phyloP scores from a whole-genome alignment of 2,329 filamentous ascomycete genomes.

The Coniosporium tulheliwenetii region DNA sequence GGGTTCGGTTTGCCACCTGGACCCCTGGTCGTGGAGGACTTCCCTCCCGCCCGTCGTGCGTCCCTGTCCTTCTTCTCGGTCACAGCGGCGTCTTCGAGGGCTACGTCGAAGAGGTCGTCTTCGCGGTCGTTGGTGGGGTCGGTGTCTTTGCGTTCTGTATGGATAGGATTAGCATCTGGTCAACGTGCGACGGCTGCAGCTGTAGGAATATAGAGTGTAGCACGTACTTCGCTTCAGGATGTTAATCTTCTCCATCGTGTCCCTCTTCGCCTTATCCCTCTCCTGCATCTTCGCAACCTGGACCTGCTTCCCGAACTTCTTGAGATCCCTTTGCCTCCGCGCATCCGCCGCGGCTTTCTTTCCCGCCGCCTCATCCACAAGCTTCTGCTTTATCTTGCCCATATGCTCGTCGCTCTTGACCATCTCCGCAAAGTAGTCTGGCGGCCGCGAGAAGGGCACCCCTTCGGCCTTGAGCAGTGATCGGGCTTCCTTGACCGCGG shows the following conservation, averaged over 20 bases:
- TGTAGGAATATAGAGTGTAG: not conserved
- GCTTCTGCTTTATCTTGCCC: slow-evolving; percentile 86
- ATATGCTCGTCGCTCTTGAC: slow-evolving; percentile 97
- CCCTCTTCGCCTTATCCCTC: slow-evolving; percentile 77
- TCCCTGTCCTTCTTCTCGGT: slow-evolving; percentile 28
- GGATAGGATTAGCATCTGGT: not conserved
- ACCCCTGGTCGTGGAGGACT: slow-evolving; percentile 18
- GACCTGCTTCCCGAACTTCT: slow-evolving; percentile 98
- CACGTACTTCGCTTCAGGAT: slow-evolving; percentile 75
- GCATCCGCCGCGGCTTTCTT: slow-evolving; percentile 92
- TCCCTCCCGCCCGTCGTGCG: slow-evolving; percentile 22
- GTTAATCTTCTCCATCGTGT: slow-evolving; percentile 92
- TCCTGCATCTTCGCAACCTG: slow-evolving; percentile 94
- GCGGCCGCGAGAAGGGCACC: slow-evolving; percentile 72
- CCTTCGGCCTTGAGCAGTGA: slow-evolving; percentile 65
- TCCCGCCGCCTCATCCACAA: slow-evolving; percentile 77
- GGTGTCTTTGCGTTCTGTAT: slow-evolving; percentile 65
- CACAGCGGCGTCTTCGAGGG: slow-evolving; percentile 53
- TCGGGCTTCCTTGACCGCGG: slow-evolving; percentile 60
- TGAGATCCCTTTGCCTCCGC: slow-evolving; percentile 79
- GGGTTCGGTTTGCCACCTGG: slow-evolving; percentile 30
- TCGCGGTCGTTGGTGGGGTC: slow-evolving; percentile 53
- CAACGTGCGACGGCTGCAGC: not conserved
- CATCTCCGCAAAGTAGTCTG: slow-evolving; percentile 98
- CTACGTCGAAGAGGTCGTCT: slow-evolving; percentile 81